Conservation (phyloP, 371 early-diverging fungal species). For the Chytridium lagenaria region DNA sequence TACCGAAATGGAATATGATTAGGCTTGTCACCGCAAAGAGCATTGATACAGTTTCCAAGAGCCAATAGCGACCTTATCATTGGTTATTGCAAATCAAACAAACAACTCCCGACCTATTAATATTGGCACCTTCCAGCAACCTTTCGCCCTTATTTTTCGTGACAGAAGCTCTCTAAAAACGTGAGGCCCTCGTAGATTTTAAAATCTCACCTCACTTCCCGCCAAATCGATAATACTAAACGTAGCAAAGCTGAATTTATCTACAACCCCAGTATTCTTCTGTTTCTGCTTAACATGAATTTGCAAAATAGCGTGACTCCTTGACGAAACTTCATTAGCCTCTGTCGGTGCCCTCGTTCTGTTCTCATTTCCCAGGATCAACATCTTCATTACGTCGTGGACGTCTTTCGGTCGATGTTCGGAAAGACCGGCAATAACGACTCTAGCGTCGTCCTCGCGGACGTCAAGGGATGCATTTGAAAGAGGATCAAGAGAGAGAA, state of each 20-base stretch:
- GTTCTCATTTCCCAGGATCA: conserved; percentile 66
- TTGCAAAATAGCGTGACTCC: conserved; percentile 94
- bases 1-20: conserved; percentile 77
- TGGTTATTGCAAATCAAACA: neutral
- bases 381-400: conserved; percentile 45
- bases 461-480: conserved; percentile 58
- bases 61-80: conserved; percentile 72
- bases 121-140: conserved; percentile 86
- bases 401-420: conserved; percentile 37
- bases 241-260: conserved; percentile 40
- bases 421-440: conserved; percentile 64
- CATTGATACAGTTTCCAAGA: conserved; percentile 92
- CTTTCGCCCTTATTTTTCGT: conserved; percentile 69
- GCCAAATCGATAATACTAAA: conserved; percentile 58
- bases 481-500: conserved; percentile 64
- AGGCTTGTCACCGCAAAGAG: conserved; percentile 71
- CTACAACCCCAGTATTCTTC: conserved; percentile 22
- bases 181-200: neutral
- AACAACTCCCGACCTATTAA: conserved; percentile 63
- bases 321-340: conserved; percentile 79
- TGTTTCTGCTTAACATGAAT: conserved; percentile 36
- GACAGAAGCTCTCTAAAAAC: conserved; percentile 49
- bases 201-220: conserved; percentile 36
- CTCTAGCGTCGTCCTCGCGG: conserved; percentile 70
- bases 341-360: conserved; percentile 74